Evolutionary conservation across 2,329 filamentous ascomycete genomes (phyloP), one percentile per base, ranked within the genome.

Genomic region (Phialocephala sp.): DNA sequence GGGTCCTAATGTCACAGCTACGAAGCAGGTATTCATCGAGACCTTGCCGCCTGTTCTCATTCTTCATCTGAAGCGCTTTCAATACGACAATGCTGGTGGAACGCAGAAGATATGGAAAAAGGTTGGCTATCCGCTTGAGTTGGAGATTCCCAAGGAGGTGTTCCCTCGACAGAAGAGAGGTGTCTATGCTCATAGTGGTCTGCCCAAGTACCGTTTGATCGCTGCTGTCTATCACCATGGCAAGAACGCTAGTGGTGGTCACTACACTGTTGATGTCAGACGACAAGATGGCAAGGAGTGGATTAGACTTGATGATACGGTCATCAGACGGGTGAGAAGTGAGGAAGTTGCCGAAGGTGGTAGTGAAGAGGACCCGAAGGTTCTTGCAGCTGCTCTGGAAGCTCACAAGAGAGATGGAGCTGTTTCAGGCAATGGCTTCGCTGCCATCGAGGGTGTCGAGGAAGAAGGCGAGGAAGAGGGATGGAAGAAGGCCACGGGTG

Each of bases 81-180:
- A 97, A 74, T 98, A 97, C 73, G 93, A 98, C 74, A 92, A 89
- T 67, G 87, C 90, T 65, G 91, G 90, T 54, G 93, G 93, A 27
- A 97, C 93, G 0, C 91, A 97, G 74, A 99, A 99, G 83, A 97
- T 98, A 69, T 97, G 94, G 92, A 99, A 98, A 82, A 97, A 94
- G 81, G 85, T 99, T 65, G 94, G 93, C 22, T 99, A 99, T 75
- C 95, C 95, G 0, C 82, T 99, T 35, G 94, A 98, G 74, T 84
- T 99, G 59, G 94, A 98, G 76, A 93, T 99, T 68, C 95, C 95
- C 0, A 91, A 90, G 64, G 94, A 98, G 76, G 91, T 93, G 11
- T 91, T 99, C 74, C 90, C 93, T 12, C 88, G 90, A 36, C 87
- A 90, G 74, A 91, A 89, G 76, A 87, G 88, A 71, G 84, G 84